phyloP scores from a whole-genome alignment of 2,329 filamentous ascomycete genomes.

The Neophaeococcomyces mojaviensis region DNA sequence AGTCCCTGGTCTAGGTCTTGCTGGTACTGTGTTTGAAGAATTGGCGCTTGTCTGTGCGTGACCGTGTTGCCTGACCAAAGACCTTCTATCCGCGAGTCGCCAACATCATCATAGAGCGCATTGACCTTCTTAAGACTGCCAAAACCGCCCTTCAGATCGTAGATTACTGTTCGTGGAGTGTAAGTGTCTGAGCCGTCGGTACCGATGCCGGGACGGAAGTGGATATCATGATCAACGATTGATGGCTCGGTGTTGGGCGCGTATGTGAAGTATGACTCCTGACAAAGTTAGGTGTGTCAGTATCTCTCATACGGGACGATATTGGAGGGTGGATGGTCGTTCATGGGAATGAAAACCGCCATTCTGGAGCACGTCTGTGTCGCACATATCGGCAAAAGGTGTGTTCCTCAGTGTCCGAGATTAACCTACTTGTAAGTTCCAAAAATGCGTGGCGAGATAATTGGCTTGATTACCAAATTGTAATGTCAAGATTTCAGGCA shows the following conservation, averaged over 20 bases:
- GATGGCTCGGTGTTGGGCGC: slow-evolving; percentile 56
- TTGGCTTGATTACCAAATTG: slow-evolving; percentile 92
- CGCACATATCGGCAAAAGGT: not conserved
- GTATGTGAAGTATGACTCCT: slow-evolving; percentile 98
- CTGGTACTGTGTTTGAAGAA: slow-evolving; percentile 69
- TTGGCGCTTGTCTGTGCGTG: slow-evolving; percentile 44
- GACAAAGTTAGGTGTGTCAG: slow-evolving; percentile 4
- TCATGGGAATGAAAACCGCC: not conserved
- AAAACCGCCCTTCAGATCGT: slow-evolving; percentile 91
- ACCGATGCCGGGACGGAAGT: slow-evolving; percentile 77
- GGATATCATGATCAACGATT: slow-evolving; percentile 72
- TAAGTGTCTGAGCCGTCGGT: slow-evolving; percentile 84
- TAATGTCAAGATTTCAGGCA: slow-evolving; percentile 92
- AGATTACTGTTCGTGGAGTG: slow-evolving; percentile 83
- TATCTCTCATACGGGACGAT: not conserved
- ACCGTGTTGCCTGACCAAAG: slow-evolving; percentile 34
- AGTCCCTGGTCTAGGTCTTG: slow-evolving; percentile 66
- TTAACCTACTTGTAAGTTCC: slow-evolving; percentile 74
- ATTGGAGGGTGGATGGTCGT: not conserved
- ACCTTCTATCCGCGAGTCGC: slow-evolving; percentile 31
- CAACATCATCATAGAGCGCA: slow-evolving; percentile 64
- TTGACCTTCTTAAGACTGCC: slow-evolving; percentile 82
- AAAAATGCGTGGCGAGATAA: slow-evolving; percentile 91
- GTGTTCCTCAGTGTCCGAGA: not conserved
- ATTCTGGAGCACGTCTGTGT: not conserved